Conservation (phyloP, 2,329 filamentous ascomycete genomes). For the Endoconidiophora polonica region DNA sequence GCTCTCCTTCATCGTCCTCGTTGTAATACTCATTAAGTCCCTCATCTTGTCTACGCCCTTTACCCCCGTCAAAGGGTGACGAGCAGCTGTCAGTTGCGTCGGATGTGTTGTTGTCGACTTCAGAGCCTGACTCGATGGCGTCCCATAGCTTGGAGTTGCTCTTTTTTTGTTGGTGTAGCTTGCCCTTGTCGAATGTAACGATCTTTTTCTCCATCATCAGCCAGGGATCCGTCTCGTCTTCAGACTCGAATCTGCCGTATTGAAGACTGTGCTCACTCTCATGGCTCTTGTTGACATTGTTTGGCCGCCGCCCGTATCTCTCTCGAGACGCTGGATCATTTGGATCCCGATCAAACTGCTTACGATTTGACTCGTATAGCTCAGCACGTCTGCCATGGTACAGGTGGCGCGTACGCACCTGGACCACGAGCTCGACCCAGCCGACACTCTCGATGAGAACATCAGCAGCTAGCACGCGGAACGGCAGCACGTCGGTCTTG, state of each 20-base stretch:
- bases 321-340: too few species aligned
- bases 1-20: not conserved
- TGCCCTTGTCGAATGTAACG: too few species aligned
- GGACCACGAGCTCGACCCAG: constrained; percentile 77
- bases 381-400: constrained; percentile 16
- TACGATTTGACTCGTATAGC: constrained; percentile 13
- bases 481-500: constrained; percentile 55
- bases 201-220: too few species aligned
- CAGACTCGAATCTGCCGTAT: too few species aligned
- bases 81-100: not conserved
- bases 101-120: constrained; percentile 12
- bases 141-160: constrained; percentile 11
- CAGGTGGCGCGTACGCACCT: constrained; percentile 49
- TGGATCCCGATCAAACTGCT: too few species aligned
- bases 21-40: not conserved
- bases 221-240: too few species aligned
- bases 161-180: constrained; percentile 5
- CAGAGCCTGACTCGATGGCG: constrained; percentile 12
- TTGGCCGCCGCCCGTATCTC: too few species aligned
- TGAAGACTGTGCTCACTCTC: too few species aligned
- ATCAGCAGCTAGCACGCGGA: constrained; percentile 63
- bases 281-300: too few species aligned
- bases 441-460: constrained; percentile 83
- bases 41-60: not conserved
- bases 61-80: too few species aligned